Evolutionary conservation across 106 monocot genomes (phyloP).

Genomic region (Allium sativum): DNA sequence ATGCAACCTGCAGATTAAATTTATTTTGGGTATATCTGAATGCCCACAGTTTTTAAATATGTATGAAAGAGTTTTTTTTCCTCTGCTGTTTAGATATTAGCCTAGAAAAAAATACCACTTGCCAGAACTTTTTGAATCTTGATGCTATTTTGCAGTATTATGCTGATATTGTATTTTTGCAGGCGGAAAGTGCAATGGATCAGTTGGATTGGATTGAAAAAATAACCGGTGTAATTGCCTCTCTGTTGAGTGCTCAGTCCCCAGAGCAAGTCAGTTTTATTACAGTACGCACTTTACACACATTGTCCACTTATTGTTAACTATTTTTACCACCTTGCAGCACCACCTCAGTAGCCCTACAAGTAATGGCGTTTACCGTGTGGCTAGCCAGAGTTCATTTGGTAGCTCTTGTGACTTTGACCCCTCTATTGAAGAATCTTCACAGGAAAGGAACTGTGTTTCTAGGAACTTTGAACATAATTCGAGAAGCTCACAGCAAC

Average conservation of each 20-base stretch:
- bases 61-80: too few species aligned
- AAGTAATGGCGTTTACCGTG: constrained; percentile 22
- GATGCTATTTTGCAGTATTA: too few species aligned
- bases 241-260: constrained; percentile 69
- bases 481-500: constrained; percentile 27
- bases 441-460: constrained; percentile 25
- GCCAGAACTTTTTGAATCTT: too few species aligned
- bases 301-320: background rate
- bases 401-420: constrained; percentile 68
- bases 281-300: background rate
- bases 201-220: constrained; percentile 98
- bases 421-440: constrained; percentile 34
- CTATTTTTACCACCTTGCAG: constrained; percentile 32
- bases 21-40: too few species aligned
- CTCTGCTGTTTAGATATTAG: too few species aligned
- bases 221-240: constrained; percentile 95
- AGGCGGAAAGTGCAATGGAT: constrained; percentile 93
- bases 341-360: constrained; percentile 43
- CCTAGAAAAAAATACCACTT: too few species aligned
- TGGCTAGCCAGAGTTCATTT: constrained; percentile 58
- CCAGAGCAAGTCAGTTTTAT: constrained; percentile 46
- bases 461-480: constrained; percentile 30
- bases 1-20: too few species aligned
- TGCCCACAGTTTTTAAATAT: too few species aligned
- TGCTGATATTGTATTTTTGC: constrained; percentile 4